Conservation (phyloP, 495 filamentous ascomycete species). For the Pseudomonodictys pantanalensis region DNA sequence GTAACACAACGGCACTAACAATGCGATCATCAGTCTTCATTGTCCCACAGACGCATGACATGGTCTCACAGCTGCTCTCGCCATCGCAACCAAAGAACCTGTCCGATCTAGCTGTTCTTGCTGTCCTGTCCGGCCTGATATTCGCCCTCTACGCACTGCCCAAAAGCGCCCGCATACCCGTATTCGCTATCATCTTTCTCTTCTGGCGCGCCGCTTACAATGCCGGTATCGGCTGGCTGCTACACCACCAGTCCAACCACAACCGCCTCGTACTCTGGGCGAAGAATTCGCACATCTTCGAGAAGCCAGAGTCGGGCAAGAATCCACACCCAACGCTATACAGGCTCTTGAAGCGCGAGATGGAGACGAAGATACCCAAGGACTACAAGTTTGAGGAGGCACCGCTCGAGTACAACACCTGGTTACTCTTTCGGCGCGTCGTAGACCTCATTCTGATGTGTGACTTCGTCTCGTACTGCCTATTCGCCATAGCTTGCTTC, state of each 20-base stretch:
- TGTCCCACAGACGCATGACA: conserved; percentile 94
- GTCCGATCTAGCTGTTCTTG: conserved; percentile 78
- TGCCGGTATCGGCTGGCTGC: conserved; percentile 84
- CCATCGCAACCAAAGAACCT: conserved; percentile 94
- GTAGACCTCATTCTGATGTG: conserved; percentile 98
- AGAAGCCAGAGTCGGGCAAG: conserved; percentile 71
- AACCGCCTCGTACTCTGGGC: conserved; percentile 85
- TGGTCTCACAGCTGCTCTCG: conserved; percentile 95
- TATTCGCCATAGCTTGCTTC: conserved; percentile 90
- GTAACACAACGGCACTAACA: conserved; percentile 8
- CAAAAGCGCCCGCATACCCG: conserved; percentile 59
- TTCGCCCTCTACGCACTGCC: conserved; percentile 70
- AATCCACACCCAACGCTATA: conserved; percentile 81
- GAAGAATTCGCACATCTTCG: conserved; percentile 78
- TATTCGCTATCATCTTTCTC: conserved; percentile 76
- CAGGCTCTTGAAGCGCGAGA: conserved; percentile 75
- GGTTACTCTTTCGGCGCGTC: conserved; percentile 90
- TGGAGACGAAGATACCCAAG: conserved; percentile 88
- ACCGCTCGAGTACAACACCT: conserved; percentile 97
- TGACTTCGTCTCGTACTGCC: conserved; percentile 93
- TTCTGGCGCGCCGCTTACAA: conserved; percentile 96
- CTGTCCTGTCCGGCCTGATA: conserved; percentile 72
- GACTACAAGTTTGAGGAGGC: conserved; percentile 93
- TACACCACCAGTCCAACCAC: conserved; percentile 86
- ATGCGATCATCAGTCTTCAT: conserved; percentile 69